Percentiles rank a stretch among this genome's conserved stretches.
phyloP scores from a whole-genome alignment of 2,329 filamentous ascomycete species.

The Pyrenochaeta sp. region DNA sequence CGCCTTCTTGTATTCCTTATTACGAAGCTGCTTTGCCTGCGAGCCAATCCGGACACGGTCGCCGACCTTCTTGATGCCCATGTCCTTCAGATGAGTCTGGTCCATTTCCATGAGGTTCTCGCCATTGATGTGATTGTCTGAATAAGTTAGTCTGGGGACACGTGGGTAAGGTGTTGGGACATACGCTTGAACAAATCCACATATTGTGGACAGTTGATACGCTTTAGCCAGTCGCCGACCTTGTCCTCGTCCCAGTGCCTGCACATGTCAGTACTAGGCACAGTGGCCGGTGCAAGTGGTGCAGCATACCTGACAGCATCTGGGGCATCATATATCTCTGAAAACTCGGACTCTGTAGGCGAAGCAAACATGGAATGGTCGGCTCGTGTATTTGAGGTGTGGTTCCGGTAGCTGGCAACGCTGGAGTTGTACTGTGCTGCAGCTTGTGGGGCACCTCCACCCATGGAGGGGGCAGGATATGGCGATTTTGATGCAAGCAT shows the following conservation, averaged over 20 bases:
- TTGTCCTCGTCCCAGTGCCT: conserved; percentile 86
- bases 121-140: conserved; percentile 93
- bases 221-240: conserved; percentile 89
- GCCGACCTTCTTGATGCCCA: conserved; percentile 97
- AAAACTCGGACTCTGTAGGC: conserved; percentile 93
- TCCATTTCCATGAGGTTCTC: conserved; percentile 97
- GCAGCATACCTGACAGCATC: conserved; percentile 61
- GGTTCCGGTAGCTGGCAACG: conserved; percentile 47
- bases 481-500: conserved; percentile 80
- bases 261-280: conserved; percentile 23
- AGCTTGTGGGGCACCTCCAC: conserved; percentile 38
- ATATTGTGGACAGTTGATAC: conserved; percentile 93
- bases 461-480: conserved; percentile 66
- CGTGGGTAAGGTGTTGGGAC: conserved; percentile 1
- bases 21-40: conserved; percentile 60
- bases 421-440: conserved; percentile 46
- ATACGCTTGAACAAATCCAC: conserved; percentile 82
- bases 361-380: conserved; percentile 72
- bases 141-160: conserved; percentile 26
- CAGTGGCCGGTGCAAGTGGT: not conserved
- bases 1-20: conserved; percentile 57
- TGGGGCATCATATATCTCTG: conserved; percentile 75
- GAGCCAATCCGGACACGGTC: conserved; percentile 84
- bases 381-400: conserved; percentile 40
- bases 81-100: conserved; percentile 93